Percentiles rank a stretch among this genome's conserved stretches.
phyloP scores from a whole-genome alignment of 164 flowering plant genomes.

The Magnolia kwangsiensis region DNA sequence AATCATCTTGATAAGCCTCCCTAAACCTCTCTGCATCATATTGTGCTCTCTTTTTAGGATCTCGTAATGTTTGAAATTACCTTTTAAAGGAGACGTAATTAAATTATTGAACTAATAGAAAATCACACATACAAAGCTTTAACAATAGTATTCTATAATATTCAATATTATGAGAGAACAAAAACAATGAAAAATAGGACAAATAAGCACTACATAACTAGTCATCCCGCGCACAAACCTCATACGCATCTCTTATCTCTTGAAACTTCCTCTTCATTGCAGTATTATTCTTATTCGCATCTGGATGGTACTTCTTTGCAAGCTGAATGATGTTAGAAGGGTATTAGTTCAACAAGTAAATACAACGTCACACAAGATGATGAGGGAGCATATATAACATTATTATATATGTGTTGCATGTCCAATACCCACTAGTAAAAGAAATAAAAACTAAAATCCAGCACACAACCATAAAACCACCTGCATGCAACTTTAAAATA shows the following conservation, averaged over 20 bases:
- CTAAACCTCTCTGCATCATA: slow-evolving; percentile 58
- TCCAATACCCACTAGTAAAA: no score
- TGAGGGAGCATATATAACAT: no score
- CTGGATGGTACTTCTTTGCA: slow-evolving; percentile 95
- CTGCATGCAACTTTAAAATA: no score
- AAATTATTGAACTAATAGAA: slow-evolving; percentile 2
- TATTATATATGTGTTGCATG: no score
- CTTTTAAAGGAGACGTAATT: slow-evolving; percentile 25
- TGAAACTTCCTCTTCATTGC: slow-evolving; percentile 85
- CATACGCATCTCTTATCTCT: slow-evolving; percentile 93
- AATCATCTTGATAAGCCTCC: slow-evolving; percentile 40
- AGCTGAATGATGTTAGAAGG: slow-evolving; percentile 47
- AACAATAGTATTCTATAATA: background rate
- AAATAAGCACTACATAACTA: background rate
- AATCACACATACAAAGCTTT: background rate
- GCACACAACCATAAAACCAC: no score
- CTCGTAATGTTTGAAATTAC: slow-evolving; percentile 64
- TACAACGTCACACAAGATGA: background rate
- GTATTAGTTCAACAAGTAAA: background rate
- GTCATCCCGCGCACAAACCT: slow-evolving; percentile 42
- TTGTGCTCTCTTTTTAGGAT: slow-evolving; percentile 60
- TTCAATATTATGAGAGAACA: background rate
- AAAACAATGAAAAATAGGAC: background rate
- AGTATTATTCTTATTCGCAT: slow-evolving; percentile 77
- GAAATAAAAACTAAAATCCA: no score